Base-by-base conservation (phyloP, 2,329 filamentous ascomycete genomes). In the Fusarium setosum region DNA sequence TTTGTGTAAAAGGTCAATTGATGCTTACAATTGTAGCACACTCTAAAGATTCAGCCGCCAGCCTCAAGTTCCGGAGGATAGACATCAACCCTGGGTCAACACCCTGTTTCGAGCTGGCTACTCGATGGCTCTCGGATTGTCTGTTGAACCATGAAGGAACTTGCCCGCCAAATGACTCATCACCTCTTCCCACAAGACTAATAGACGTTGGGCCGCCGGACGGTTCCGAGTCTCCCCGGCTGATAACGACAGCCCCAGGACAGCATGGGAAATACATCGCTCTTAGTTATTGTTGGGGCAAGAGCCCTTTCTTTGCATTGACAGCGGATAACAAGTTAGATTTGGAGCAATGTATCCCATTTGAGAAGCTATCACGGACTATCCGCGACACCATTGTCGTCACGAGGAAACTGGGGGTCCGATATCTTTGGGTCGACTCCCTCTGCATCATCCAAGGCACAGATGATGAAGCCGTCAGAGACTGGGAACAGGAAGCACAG, bases 401-500 rank as follows among this genome's bases (percentile, higher is more conserved):
- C 13, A 44, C 45, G 3, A 35, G 37, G 15, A 4, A 24, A 7
- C 44, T 56, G 12, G 37, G 31, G 2, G 38, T 56, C 5, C 34
- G 37, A 2, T 56, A 56, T 21, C 10, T 51, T 3, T 56, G 54
- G 54, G 40, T 56, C 20, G 54, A 56, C 29, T 51, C 54, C 13
- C 37, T 51, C 6, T 56, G 54, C 37, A 56, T 56, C 21, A 42
- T 56, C 5, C 54, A 56, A 12, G 54, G 54, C 6, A 21, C 20
- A 18, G 45, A 38, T 9, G 35, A 26, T 18, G 21, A 21, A n/a
- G 55, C 48, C 1, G 18, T 29, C 6, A 26, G 31, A 24, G 48
- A 53, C 34, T 38, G 45, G 31, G 48, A 45, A 29, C 13, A 10
- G 15, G 29, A 48, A 24, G 45, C 45, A 8, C 44, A 34, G 29